Evolutionary conservation across 768 basidiomycete species (phyloP), one percentile per base, ranked within the genome.

Genomic region (Pisolithus orientalis): DNA sequence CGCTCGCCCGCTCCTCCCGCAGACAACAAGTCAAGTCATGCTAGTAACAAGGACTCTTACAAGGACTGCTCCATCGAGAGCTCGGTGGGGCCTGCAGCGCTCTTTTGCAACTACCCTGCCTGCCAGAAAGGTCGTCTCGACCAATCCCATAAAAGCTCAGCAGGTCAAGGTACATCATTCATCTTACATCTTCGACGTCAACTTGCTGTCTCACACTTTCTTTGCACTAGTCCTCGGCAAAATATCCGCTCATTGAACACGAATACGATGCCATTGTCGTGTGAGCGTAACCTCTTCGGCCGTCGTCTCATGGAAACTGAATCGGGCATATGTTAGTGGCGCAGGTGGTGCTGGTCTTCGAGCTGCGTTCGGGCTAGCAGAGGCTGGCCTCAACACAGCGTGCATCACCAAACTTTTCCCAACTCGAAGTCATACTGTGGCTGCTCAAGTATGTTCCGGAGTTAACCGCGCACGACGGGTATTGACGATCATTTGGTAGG

Each of bases 341-440:
- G 95, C 96, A 25, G 96, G 96, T 60, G 96, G 96, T 71, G 96
- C 96, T 47, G 96, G 96, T 73, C 80, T 99, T 61, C 84, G 96
- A 71, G 96, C 95, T 40, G 95, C 95, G 17, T 99, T 99, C 69
- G 94, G 96, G 74, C 83, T 98, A 39, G 96, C 96, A 52, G 94
- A 98, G 72, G 91, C 92, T 57, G 96, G 96, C 50, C 88, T 98
- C 72, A 98, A 98, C 66, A 98, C 96, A 16, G 96, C 96, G 17
- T 99, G 96, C 67, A 97, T 98, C 70, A 97, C 95, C 60, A 98
- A 98, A 73, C 80, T 99, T 16, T 98, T 98, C 79, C 96, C 96
- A 8, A 98, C 96, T 21, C 82, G 96, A 72, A 93, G 90, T 76
- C 96, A 99, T 68, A 99, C 96, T 34, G 96, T 98, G 55, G 96